Percentiles rank a stretch among this genome's conserved stretches.
These are phyloP conservation scores for Venturia asperata DNA, from an alignment of 2,329 filamentous ascomycete species.

Conservation along the genomic window DNA sequence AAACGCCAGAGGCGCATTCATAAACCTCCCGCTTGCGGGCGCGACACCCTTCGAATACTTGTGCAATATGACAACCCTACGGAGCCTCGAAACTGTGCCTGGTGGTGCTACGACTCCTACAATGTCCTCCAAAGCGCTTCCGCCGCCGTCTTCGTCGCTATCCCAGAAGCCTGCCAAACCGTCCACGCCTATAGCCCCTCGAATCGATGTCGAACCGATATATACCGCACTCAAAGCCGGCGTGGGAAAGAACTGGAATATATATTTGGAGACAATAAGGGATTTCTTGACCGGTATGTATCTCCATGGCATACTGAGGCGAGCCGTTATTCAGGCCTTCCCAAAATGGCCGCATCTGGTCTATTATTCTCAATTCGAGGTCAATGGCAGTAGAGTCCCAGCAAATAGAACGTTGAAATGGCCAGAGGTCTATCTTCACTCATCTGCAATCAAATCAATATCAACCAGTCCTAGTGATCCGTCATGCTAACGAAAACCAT, in stretches of 20 bases:
- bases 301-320: constrained; percentile 20
- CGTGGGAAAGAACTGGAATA: constrained; percentile 53
- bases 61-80: constrained; percentile 32
- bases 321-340: not conserved
- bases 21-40: not conserved
- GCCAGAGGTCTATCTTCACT: not conserved
- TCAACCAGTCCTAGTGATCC: too few species aligned
- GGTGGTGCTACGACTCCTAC: constrained; percentile 30
- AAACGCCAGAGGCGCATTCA: constrained; percentile 2
- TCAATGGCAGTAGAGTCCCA: not conserved
- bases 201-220: constrained; percentile 56
- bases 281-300: constrained; percentile 50
- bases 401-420: not conserved
- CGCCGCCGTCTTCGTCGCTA: constrained; percentile 23
- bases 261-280: constrained; percentile 53
- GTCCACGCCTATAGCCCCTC: constrained; percentile 33
- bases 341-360: not conserved
- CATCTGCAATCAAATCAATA: not conserved
- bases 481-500: constrained; percentile 17
- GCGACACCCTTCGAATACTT: not conserved
- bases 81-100: constrained; percentile 32
- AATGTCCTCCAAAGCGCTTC: constrained; percentile 31
- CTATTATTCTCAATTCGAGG: not conserved
- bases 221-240: constrained; percentile 55
- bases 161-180: constrained; percentile 21